These are phyloP conservation scores for Leucocoprinus sp. DNA, from an alignment of 768 basidiomycete species.

Conservation along the genomic window DNA sequence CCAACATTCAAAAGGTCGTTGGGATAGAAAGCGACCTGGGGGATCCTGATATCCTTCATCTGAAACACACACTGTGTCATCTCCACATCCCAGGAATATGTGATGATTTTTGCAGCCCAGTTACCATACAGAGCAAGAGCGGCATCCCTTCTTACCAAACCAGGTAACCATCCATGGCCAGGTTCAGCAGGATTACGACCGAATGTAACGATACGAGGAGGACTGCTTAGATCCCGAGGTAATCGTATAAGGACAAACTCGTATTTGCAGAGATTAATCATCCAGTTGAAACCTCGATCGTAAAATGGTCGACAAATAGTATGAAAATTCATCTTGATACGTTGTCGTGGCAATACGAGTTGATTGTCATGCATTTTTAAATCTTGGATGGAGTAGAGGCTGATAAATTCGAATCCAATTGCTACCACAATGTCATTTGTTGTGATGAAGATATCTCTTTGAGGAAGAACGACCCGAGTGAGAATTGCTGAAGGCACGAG, in stretches of 20 bases:
- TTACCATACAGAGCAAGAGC: neutral
- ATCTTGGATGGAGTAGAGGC: too few species aligned
- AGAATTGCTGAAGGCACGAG: too few species aligned
- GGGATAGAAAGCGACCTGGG: too few species aligned
- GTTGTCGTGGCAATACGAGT: too few species aligned
- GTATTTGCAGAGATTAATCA: too few species aligned
- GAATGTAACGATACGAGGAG: neutral
- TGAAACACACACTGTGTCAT: neutral
- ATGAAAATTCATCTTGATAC: too few species aligned
- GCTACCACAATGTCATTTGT: too few species aligned
- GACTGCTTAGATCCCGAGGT: neutral
- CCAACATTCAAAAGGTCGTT: too few species aligned
- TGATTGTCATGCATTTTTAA: too few species aligned
- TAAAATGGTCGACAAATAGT: neutral
- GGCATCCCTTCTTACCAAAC: neutral
- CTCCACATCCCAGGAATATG: neutral
- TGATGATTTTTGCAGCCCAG: neutral
- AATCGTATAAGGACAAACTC: neutral
- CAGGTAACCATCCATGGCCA: neutral
- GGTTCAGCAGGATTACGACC: neutral
- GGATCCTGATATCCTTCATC: neutral
- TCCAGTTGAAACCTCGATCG: neutral
- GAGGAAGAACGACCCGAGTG: too few species aligned
- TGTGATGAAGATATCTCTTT: too few species aligned
- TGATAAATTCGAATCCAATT: too few species aligned